Evolutionary conservation across 805 yeast genomes (phyloP), one percentile per base, ranked within the genome.

Genomic region (Candida palmyrensis): DNA sequence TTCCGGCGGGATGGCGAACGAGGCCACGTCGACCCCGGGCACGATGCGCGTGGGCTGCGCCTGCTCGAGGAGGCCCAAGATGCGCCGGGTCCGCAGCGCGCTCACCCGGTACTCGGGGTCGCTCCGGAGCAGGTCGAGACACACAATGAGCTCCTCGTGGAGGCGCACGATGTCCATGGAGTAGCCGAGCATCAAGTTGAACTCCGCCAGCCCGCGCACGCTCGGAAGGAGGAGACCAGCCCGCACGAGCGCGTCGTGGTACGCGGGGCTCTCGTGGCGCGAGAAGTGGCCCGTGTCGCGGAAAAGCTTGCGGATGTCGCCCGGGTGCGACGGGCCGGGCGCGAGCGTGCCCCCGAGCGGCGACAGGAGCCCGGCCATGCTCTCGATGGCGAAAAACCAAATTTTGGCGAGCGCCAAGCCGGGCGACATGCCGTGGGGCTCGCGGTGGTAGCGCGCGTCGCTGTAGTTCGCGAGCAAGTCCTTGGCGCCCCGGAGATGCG

Each of bases 401-500:
- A 64, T 55, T 35, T 71, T 67, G 41, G 82, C 77, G 35, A 77
- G 61, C 1, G 77, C 61, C 26, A 75, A 45, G 0, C 73, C 70
- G 14, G 60, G 59, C 3, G 75, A 59, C 6, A 67, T 37, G 36
- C 18, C 41, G 41, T 18, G 37, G 40, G 18, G 30, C 18, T 13
- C 33, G 31, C 11, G 6, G 17, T 27, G 0, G 52, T 38, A 4
- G 5, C 37, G 25, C 32, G 36, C 38, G 5, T 59, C 53, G 34
- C 68, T 60, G 43, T 74, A 73, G 40, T 71, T 74, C 22, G 73
- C 48, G 12, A 79, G 59, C 15, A 79, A 50, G 35, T 75, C 80
- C 43, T 75, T 77, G 0, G 82, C 83, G 1, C 81, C 82, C 32
- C 72, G 45, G 10, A 78, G 50, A 57, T 79, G 84, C 1, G 81